phyloP scores from a whole-genome alignment of 2,329 filamentous ascomycete genomes.

The Colletotrichum sp. region DNA sequence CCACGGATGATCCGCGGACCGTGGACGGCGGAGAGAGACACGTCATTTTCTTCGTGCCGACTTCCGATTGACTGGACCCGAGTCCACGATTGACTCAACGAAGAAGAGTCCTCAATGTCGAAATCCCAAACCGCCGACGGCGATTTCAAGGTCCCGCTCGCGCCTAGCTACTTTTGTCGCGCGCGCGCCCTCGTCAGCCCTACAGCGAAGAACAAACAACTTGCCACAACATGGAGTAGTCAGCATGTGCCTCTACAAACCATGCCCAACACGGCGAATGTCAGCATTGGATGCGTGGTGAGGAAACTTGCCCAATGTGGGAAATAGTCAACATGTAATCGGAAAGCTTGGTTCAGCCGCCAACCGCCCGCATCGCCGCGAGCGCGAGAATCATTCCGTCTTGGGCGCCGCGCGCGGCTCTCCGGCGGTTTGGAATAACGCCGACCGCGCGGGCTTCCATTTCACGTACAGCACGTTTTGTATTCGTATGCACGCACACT shows the following conservation, averaged over 20 bases:
- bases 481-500: not conserved
- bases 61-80: not conserved
- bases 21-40: not conserved
- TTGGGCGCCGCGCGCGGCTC: not conserved
- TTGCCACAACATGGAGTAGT: not conserved
- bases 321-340: not conserved
- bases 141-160: not conserved
- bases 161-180: not conserved
- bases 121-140: not conserved
- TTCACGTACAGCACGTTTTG: not conserved
- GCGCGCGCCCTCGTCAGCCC: not conserved
- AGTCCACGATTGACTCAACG: not conserved
- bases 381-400: not conserved
- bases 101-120: not conserved
- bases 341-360: not conserved
- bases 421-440: not conserved
- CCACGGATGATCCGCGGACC: not conserved
- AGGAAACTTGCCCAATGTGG: not conserved
- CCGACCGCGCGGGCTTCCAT: not conserved
- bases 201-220: not conserved
- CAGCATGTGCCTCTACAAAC: not conserved
- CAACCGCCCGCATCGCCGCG: not conserved
- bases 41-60: not conserved
- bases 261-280: not conserved
- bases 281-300: not conserved